These are phyloP conservation scores for Saccharomyces hybrid DNA, from an alignment of 1,139 yeast species.

Conservation along the genomic window DNA sequence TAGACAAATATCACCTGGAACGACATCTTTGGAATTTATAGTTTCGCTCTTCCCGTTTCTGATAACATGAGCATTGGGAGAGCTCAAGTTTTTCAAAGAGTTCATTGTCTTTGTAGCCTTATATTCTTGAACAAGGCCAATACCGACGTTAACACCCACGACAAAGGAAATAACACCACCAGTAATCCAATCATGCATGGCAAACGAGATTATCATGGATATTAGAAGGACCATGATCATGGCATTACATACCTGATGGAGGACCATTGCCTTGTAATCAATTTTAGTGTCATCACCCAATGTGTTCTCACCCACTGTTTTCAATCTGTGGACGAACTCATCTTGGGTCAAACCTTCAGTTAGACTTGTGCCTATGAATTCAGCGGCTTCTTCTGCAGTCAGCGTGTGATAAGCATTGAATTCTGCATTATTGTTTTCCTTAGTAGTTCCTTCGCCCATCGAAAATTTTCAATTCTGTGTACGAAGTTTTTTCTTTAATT, in stretches of 20 bases:
- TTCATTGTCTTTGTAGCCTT: constrained; percentile 90
- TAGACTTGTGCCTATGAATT: constrained; percentile 55
- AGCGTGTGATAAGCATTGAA: constrained; percentile 31
- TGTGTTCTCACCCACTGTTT: constrained; percentile 43
- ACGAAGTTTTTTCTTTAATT: too few species aligned
- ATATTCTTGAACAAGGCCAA: constrained; percentile 93
- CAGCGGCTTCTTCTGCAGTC: constrained; percentile 53
- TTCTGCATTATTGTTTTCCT: constrained; percentile 7
- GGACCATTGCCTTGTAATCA: constrained; percentile 57
- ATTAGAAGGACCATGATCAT: constrained; percentile 80
- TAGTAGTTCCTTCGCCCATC: constrained; percentile 1
- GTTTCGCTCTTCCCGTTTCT: constrained; percentile 67
- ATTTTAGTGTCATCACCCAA: constrained; percentile 35
- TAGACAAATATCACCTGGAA: constrained; percentile 93
- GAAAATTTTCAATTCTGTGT: neutral
- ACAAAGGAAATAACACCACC: constrained; percentile 75
- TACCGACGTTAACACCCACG: too few species aligned
- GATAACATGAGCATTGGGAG: constrained; percentile 86
- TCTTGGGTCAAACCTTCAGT: constrained; percentile 52
- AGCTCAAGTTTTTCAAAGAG: constrained; percentile 84
- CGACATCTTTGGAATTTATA: constrained; percentile 75
- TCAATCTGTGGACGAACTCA: constrained; percentile 65
- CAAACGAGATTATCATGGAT: constrained; percentile 74
- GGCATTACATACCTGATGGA: constrained; percentile 86
- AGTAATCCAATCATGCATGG: constrained; percentile 92